Evolutionary conservation across 2,329 filamentous ascomycete species (phyloP), one percentile per base, ranked within the genome.

Genomic region (Claviceps lovelessii): DNA sequence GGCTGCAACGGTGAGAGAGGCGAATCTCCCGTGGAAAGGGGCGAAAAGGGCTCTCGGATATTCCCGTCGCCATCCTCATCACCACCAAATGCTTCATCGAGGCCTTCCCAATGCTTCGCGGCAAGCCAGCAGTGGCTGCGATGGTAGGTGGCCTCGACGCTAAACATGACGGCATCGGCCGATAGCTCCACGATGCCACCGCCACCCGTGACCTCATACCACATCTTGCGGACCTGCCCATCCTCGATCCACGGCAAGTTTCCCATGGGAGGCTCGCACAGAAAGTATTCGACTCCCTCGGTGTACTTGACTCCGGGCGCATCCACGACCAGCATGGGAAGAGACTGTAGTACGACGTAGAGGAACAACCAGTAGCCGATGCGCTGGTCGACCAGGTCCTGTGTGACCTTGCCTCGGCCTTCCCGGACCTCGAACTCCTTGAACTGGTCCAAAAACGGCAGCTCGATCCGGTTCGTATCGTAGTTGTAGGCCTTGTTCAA

Each of bases 401-500:
- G 73, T 35, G 83, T 75, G 44, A 73, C 78, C 65, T 80, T 83
- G 55, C 82, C 79, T 57, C 77, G 77, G 23, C 81, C 81, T 57
- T 88, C 82, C 49, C 83, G 82, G 41, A 76, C 70, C 68, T 91
- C 88, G 59, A 89, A 87, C 1, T 81, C 76, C 58, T 81, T 81
- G 70, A 87, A 91, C 31, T 80, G 77, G 5, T 81, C 74, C 37
- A 90, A 68, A 66, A 91, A 90, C 0, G 84, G 79, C 13, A 78
- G 72, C 50, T 72, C 67, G 42, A 77, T 61, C 28, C 73, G 72
- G 57, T 79, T 80, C 1, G 83, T 82, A 60, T 91, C 87, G 48
- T 81, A 79, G 60, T 95, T 95, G 70, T 90, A 90, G 0, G 86
- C 85, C 58, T 84, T 84, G 64, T 85, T 83, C n/a, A 96, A 72